Base-by-base conservation (phyloP, 345 rosid species). In the Euclidium syriacum region DNA sequence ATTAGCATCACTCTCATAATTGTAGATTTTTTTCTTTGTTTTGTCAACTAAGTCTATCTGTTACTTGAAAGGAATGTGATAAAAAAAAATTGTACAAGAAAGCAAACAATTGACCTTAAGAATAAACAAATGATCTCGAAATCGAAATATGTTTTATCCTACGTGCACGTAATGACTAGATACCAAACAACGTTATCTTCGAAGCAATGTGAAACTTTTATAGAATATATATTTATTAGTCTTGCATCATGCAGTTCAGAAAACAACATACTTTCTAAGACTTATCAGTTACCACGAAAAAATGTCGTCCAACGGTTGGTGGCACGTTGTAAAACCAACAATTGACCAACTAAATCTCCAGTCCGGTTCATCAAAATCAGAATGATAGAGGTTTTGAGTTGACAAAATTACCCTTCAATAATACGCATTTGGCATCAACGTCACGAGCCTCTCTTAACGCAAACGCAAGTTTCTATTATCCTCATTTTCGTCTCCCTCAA, bases 291-390 rank as follows among this genome's bases (percentile, higher is more conserved):
- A 35, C 23, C 55, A 8, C 29, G 18, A 44, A 33, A 34, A 35
- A 0, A 16, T 10, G 52, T 33, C 60, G 62, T 64, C 44, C 35
- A 64, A 30, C 69, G 41, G 1, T 32, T 64, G 43, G 69, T 64
- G 50, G 32, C 51, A 17, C 26, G 10, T 55, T 5, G 14, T 38
- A 1, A 54, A 24, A 39, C 48, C 27, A 34, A 54, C n/a, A n/a
- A n/a, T n/a, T n/a, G n/a, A n/a, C n/a, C n/a, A n/a, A n/a, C n/a
- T n/a, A n/a, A n/a, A n/a, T n/a, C n/a, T n/a, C 50, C 50, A 14
- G 32, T 5, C 14, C 8, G 32, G 23, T 38, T 43, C 30, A 30
- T 33, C 16, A 17, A 24, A 25, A 25, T 41, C 18, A 58, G 12
- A 29, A 42, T 5, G 24, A n/a, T 12, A 20, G 5, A 36, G 38